Percentiles rank a stretch among this genome's conserved stretches.
Conservation (phyloP, 768 basidiomycete genomes). For the Leccinum imitatum region DNA sequence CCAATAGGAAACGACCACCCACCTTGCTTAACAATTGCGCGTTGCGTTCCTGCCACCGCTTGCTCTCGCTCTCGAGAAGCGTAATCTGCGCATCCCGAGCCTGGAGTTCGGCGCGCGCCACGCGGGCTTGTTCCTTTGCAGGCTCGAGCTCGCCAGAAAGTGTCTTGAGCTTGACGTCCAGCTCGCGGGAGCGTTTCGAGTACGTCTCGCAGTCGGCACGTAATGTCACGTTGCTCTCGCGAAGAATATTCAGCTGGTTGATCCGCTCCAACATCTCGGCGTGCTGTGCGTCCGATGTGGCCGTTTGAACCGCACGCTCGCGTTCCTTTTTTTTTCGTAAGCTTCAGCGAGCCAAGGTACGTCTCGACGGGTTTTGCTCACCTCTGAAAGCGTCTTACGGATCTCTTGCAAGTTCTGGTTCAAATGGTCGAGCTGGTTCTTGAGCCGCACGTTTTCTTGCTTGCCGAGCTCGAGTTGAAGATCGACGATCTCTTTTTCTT, state of each 20-base stretch:
- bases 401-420: constrained; percentile 69
- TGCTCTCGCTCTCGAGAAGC: constrained; percentile 73
- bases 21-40: constrained; percentile 80
- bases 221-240: constrained; percentile 86
- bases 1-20: constrained; percentile 1
- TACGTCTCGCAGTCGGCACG: constrained; percentile 75
- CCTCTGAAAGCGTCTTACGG: constrained; percentile 69
- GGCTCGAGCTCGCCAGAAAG: constrained; percentile 69
- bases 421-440: constrained; percentile 73
- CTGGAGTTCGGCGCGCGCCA: constrained; percentile 72
- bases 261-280: constrained; percentile 83
- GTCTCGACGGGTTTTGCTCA: constrained; percentile 27
- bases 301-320: constrained; percentile 68
- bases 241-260: constrained; percentile 79
- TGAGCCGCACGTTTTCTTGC: constrained; percentile 72
- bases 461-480: constrained; percentile 80
- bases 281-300: constrained; percentile 76
- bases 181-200: constrained; percentile 61
- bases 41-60: constrained; percentile 84
- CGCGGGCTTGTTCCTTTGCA: constrained; percentile 64
- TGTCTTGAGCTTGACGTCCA: constrained; percentile 61
- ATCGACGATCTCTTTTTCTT: constrained; percentile 91
- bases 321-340: constrained; percentile 51
- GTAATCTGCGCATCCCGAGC: constrained; percentile 63
- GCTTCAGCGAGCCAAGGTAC: not conserved